Evolutionary conservation across 352 stramenopile species (phyloP).

Genomic region (Globisporangium nodosum): DNA sequence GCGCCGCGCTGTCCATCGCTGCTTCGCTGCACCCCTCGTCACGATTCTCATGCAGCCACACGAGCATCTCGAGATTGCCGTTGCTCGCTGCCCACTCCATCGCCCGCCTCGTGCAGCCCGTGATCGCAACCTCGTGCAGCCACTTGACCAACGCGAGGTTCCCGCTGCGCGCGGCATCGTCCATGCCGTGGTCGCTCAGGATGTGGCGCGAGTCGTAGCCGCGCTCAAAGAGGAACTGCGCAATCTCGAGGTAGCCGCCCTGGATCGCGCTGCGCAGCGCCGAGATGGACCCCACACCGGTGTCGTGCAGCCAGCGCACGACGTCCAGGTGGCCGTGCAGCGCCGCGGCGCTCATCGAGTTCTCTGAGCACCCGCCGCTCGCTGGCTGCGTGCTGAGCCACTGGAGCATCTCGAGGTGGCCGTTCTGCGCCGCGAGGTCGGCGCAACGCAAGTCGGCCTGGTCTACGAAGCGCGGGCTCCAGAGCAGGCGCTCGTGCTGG

Average conservation of each 20-base stretch:
- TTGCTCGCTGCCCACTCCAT: background rate
- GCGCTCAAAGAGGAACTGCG: slow-evolving; percentile 10
- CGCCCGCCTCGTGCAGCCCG: background rate
- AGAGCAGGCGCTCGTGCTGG: slow-evolving; percentile 3
- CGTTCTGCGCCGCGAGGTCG: slow-evolving; percentile 2
- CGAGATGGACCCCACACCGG: background rate
- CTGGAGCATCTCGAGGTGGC: slow-evolving; percentile 4
- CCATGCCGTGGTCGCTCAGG: slow-evolving; percentile 3
- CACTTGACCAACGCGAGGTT: slow-evolving; percentile 4
- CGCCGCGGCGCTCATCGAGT: slow-evolving; percentile 1
- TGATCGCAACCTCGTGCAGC: background rate
- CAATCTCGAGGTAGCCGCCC: slow-evolving; percentile 8
- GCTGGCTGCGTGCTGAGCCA: slow-evolving; percentile 4
- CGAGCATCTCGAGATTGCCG: background rate
- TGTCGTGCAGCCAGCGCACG: slow-evolving; percentile 6
- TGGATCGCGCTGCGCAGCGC: slow-evolving; percentile 5
- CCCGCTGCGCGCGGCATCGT: slow-evolving; percentile 5
- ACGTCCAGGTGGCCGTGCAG: slow-evolving; percentile 4
- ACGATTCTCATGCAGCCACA: slow-evolving; percentile 3
- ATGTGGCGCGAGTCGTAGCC: slow-evolving; percentile 6
- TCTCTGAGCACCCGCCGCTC: background rate
- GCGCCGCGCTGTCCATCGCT: background rate
- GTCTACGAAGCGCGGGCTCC: slow-evolving; percentile 4
- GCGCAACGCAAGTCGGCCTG: slow-evolving; percentile 4
- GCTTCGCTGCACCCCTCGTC: background rate